phyloP scores from a whole-genome alignment of 2,329 filamentous ascomycete species.

The Fusarium denticulatum region DNA sequence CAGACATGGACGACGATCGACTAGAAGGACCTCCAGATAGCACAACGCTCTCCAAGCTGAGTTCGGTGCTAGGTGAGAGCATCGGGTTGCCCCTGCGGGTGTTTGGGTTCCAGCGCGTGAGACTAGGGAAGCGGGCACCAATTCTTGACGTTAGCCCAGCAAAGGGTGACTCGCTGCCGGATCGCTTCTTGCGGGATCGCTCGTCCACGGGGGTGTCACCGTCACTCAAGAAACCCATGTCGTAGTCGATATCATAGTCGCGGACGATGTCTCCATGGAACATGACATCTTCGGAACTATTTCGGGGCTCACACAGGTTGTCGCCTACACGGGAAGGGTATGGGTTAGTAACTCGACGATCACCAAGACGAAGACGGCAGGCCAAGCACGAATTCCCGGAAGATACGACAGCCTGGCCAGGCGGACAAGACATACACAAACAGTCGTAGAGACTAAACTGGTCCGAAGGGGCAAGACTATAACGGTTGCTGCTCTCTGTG shows the following conservation, averaged over 20 bases:
- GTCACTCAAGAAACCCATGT: slow-evolving; percentile 73
- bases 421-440: slow-evolving; percentile 70
- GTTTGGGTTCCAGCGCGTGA: slow-evolving; percentile 61
- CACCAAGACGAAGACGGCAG: not conserved
- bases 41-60: slow-evolving; percentile 79
- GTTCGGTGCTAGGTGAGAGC: slow-evolving; percentile 78
- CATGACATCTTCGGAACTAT: slow-evolving; percentile 53
- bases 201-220: slow-evolving; percentile 62
- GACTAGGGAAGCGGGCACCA: slow-evolving; percentile 67
- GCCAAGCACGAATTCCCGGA: slow-evolving; percentile 6
- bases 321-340: slow-evolving; percentile 60
- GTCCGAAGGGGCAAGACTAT: slow-evolving; percentile 54
- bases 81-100: slow-evolving; percentile 57
- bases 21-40: slow-evolving; percentile 76
- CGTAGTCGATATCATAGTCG: slow-evolving; percentile 67
- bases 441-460: slow-evolving; percentile 69
- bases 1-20: slow-evolving; percentile 80
- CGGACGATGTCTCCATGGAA: slow-evolving; percentile 51
- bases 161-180: slow-evolving; percentile 67
- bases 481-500: slow-evolving; percentile 53
- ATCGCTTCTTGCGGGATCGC: slow-evolving; percentile 64
- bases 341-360: slow-evolving; percentile 26
- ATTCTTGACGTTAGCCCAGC: slow-evolving; percentile 72
- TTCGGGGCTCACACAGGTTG: slow-evolving; percentile 67
- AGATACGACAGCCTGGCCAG: slow-evolving; percentile 7